Percentiles rank a stretch among this genome's conserved stretches.
Evolutionary conservation across 169 alveolate genomes (phyloP).

Genomic region (Plasmodium falciparum): DNA sequence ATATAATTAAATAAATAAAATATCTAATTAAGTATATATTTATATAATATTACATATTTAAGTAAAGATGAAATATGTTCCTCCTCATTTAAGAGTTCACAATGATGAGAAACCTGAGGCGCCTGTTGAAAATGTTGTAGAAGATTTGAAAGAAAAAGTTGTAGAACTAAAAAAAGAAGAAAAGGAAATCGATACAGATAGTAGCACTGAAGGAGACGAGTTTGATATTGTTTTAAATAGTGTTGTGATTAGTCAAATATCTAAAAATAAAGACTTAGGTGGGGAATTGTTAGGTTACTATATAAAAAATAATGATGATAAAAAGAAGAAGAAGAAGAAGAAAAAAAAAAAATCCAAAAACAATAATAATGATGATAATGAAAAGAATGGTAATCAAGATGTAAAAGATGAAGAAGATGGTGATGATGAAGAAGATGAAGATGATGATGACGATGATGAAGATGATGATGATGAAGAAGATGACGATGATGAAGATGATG

Average conservation of each 20-base stretch:
- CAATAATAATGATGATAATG: constrained; percentile 20
- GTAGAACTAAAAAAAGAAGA: constrained; percentile 26
- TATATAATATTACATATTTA: neutral
- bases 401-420: neutral
- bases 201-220: constrained; percentile 58
- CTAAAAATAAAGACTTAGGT: constrained; percentile 63
- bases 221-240: constrained; percentile 72
- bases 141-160: constrained; percentile 26
- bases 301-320: constrained; percentile 37
- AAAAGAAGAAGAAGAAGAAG: constrained; percentile 37
- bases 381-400: constrained; percentile 1
- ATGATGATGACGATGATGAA: neutral
- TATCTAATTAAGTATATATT: no score
- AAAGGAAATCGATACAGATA: constrained; percentile 36
- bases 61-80: constrained; percentile 70
- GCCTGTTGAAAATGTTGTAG: constrained; percentile 13
- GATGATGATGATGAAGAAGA: neutral
- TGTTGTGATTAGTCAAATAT: constrained; percentile 68
- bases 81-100: constrained; percentile 57
- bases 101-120: constrained; percentile 38
- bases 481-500: constrained; percentile 10
- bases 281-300: constrained; percentile 74
- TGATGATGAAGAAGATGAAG: neutral
- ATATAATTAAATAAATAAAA: no score
- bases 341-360: constrained; percentile 26